Evolutionary conservation across 495 filamentous ascomycete species (phyloP).

Genomic region (Bacidia gigantensis): DNA sequence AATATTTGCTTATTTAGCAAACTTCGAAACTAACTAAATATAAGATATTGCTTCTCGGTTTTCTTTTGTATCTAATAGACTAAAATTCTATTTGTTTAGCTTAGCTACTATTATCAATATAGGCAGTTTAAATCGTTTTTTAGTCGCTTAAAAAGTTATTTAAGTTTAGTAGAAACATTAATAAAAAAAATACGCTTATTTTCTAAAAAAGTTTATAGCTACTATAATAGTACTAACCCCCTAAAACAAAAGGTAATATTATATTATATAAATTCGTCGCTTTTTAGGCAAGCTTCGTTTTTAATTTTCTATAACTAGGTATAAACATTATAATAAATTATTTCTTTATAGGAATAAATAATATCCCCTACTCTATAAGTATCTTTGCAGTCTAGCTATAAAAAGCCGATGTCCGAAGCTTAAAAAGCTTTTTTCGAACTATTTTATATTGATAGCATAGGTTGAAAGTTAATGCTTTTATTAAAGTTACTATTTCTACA

Average conservation of each 20-base stretch:
- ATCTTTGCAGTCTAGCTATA: too few species aligned
- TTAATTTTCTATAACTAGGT: not conserved
- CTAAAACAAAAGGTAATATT: not conserved
- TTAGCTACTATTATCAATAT: not conserved
- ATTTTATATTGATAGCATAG: too few species aligned
- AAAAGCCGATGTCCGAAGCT: too few species aligned
- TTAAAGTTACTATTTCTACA: not conserved
- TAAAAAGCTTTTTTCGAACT: too few species aligned
- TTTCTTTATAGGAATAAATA: not conserved
- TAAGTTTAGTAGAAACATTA: not conserved
- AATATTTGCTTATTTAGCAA: not conserved
- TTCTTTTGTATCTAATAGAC: not conserved
- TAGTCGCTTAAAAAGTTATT: not conserved
- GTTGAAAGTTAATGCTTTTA: too few species aligned
- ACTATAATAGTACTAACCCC: not conserved
- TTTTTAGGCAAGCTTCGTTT: not conserved
- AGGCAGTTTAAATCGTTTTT: constrained; percentile 2
- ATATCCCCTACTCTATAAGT: too few species aligned
- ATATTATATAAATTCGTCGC: not conserved
- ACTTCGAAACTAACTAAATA: not conserved
- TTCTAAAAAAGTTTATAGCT: not conserved
- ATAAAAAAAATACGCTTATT: not conserved
- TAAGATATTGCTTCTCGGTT: not conserved
- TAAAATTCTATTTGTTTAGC: not conserved
- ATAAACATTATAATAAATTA: not conserved